Percentiles rank a stretch among this genome's conserved stretches.
These are phyloP conservation scores for Takakia lepidozioides DNA, from an alignment of 225 moss, liverwort and hornwort genomes.

Conservation along the genomic window DNA sequence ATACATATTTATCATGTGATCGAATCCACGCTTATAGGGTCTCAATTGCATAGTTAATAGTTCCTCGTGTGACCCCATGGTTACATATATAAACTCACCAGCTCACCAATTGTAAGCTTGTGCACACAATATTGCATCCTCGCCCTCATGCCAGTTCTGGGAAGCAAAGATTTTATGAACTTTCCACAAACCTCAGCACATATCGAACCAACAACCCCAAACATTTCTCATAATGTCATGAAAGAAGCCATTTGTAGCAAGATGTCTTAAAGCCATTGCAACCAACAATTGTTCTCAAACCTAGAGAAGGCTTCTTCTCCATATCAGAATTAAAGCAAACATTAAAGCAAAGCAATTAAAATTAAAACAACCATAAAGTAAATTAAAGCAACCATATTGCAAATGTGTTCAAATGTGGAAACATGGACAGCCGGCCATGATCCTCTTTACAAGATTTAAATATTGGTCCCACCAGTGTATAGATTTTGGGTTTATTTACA, in stretches of 20 bases:
- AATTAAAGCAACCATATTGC: not conserved
- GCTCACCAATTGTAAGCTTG: too few relatives aligned
- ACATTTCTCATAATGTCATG: not conserved
- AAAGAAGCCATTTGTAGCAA: not conserved
- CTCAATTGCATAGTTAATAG: too few relatives aligned
- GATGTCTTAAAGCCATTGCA: not conserved
- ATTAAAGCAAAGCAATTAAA: too few relatives aligned
- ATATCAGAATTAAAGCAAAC: too few relatives aligned
- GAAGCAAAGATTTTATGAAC: not conserved
- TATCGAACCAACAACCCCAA: not conserved
- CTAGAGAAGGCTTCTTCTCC: not conserved
- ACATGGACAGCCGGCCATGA: not conserved
- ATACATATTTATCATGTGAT: too few relatives aligned
- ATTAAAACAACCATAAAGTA: too few relatives aligned
- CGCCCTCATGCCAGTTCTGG: slow-evolving; percentile 13
- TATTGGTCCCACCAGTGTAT: not conserved
- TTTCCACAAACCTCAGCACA: not conserved
- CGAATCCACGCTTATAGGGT: too few relatives aligned
- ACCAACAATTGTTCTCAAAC: slow-evolving; percentile 1
- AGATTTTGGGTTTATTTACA: not conserved
- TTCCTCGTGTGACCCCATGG: too few relatives aligned
- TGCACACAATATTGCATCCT: too few relatives aligned
- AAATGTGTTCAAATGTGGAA: slow-evolving; percentile 6
- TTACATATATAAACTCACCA: too few relatives aligned
- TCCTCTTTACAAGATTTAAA: not conserved